Conservation (phyloP, 495 filamentous ascomycete species). For the Acidomyces sp. region DNA sequence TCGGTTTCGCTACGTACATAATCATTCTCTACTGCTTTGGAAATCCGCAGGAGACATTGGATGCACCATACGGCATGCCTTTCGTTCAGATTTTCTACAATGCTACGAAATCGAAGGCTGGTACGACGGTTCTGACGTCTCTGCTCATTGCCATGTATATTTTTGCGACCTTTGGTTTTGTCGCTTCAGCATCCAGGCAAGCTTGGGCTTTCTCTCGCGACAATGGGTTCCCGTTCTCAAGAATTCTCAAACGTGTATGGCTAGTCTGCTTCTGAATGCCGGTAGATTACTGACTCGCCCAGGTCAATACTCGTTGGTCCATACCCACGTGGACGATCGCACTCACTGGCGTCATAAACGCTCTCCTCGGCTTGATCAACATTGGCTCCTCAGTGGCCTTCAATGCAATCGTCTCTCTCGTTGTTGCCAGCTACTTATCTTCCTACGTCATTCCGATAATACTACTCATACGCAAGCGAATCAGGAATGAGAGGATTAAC, state of each 20-base stretch:
- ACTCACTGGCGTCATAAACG: constrained; percentile 7
- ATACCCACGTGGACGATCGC: constrained; percentile 9
- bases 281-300: no score
- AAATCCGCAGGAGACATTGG: background rate
- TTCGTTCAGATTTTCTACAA: constrained; percentile 16
- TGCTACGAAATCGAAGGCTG: constrained; percentile 4
- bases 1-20: constrained; percentile 12
- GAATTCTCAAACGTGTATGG: constrained; percentile 7
- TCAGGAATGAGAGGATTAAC: constrained; percentile 2
- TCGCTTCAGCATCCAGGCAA: constrained; percentile 4
- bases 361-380: constrained; percentile 14
- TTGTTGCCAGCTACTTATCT: constrained; percentile 1
- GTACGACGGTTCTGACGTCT: constrained; percentile 9
- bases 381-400: constrained; percentile 12
- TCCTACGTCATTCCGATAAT: constrained; percentile 9
- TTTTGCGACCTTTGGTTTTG: constrained; percentile 7
- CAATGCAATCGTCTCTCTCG: constrained; percentile 11
- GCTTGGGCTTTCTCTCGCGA: constrained; percentile 18
- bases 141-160: constrained; percentile 5
- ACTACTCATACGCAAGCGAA: constrained; percentile 5
- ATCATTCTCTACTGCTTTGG: constrained; percentile 13
- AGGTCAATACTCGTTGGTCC: constrained; percentile 1
- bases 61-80: constrained; percentile 6
- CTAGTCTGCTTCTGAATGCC: no score
- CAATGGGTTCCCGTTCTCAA: constrained; percentile 13